Evolutionary conservation across 2,329 filamentous ascomycete genomes (phyloP), one percentile per base, ranked within the genome.

Genomic region (Alternaria sp.): DNA sequence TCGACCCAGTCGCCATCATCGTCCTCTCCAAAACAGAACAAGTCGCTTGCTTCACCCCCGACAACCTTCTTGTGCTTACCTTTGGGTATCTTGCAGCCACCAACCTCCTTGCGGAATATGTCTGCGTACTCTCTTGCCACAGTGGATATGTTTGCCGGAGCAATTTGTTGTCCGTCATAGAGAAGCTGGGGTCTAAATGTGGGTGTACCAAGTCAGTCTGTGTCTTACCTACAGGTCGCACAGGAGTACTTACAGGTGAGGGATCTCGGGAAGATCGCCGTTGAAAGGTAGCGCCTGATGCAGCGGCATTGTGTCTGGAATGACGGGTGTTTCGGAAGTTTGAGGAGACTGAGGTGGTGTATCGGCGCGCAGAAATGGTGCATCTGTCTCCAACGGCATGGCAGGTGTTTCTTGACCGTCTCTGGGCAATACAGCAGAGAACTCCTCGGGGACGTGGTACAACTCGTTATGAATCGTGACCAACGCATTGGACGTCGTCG

Each of bases 391-490:
- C 9, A 61, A 56, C 9, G 62, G 53, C 11, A 57, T 44, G 36
- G 26, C 44, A 26, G 48, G 24, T 11, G 63, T 57, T 39, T 42
- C 30, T 18, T 64, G 54, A 5, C 42, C 18, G 34, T 46, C 42
- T 14, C 49, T 36, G 4, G 58, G 7, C 20, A 53, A 34, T 3
- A 49, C 51, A 14, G 64, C 61, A 3, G 64, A 46, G 59, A 80
- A 87, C 69, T 88, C 94, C 76, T 97, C 93, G 0, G 93, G 93
- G 2, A 84, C 74, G 39, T 87, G 85, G 60, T 88, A 88, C 5
- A 96, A 80, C 66, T 97, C 94, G 61, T 85, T 87, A 76, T 97
- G 94, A 0, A 94, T 81, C 0, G 88, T 91, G n/a, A 88, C 87
- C 12, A 96, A 80, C 5, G 86, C 81, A 69, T 81, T 39, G 74